Evolutionary conservation across 148 eudicot species (phyloP).

Genomic region (Vaccinium darrowii): DNA sequence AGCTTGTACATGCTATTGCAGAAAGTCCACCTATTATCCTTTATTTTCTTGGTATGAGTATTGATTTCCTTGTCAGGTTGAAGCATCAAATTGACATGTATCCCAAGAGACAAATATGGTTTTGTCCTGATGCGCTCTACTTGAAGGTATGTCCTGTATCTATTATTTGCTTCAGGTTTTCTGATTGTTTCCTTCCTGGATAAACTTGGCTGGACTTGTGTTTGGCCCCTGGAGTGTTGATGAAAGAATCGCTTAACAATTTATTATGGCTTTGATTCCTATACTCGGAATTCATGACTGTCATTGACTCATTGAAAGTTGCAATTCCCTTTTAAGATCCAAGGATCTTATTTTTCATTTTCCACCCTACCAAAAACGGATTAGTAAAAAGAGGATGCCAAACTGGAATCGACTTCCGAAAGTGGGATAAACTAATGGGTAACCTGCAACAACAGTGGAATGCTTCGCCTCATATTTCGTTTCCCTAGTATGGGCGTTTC

Average conservation of each 20-base stretch:
- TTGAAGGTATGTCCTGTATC: conserved; percentile 11
- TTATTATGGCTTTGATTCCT: neutral
- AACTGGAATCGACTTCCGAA: neutral
- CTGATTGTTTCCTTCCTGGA: conserved; percentile 3
- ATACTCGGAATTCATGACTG: neutral
- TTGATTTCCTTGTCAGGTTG: conserved; percentile 23
- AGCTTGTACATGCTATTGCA: neutral
- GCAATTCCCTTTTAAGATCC: neutral
- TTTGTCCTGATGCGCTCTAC: neutral
- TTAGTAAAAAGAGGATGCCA: neutral
- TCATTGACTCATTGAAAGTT: neutral
- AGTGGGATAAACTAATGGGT: neutral
- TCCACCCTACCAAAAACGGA: neutral
- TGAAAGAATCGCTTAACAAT: neutral
- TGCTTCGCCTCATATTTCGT: neutral
- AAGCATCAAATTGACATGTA: conserved; percentile 15
- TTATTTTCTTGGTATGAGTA: neutral
- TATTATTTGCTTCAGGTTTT: conserved; percentile 7
- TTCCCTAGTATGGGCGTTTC: neutral
- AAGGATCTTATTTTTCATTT: neutral
- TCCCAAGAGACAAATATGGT: conserved; percentile 19
- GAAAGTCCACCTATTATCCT: neutral
- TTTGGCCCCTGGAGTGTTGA: neutral
- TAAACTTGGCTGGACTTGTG: neutral
- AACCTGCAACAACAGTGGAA: neutral